phyloP scores from a whole-genome alignment of 2,329 filamentous ascomycete species.

The Colletotrichum spinosum region DNA sequence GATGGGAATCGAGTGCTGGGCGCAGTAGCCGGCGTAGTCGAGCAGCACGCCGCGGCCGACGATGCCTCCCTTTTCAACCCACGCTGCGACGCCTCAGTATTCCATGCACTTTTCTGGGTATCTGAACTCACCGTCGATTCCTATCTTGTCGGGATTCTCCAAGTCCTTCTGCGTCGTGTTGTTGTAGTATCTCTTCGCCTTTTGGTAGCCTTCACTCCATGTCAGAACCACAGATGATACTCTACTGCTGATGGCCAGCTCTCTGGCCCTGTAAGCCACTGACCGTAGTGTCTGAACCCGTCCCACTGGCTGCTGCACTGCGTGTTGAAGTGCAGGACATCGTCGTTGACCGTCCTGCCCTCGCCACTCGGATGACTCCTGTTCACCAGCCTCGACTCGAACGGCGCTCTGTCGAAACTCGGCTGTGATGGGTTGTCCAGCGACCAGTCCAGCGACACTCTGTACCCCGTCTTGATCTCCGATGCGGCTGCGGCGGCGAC shows the following conservation, averaged over 20 bases:
- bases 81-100: constrained; percentile 9
- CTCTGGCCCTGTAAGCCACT: constrained; percentile 20
- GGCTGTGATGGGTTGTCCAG: constrained; percentile 46
- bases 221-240: neutral
- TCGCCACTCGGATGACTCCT: constrained; percentile 45
- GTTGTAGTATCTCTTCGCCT: constrained; percentile 49
- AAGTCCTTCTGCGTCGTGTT: constrained; percentile 56
- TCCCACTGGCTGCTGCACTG: constrained; percentile 55
- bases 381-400: constrained; percentile 53
- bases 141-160: constrained; percentile 49
- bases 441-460: constrained; percentile 50
- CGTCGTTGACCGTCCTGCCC: constrained; percentile 47
- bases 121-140: constrained; percentile 48
- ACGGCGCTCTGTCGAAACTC: constrained; percentile 46
- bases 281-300: constrained; percentile 49
- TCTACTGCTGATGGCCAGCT: constrained; percentile 43
- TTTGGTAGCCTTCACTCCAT: constrained; percentile 45
- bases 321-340: constrained; percentile 48
- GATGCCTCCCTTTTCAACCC: constrained; percentile 51
- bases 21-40: constrained; percentile 64
- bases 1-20: constrained; percentile 61
- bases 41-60: constrained; percentile 63
- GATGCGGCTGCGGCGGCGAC: constrained; percentile 39
- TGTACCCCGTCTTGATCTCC: constrained; percentile 38
- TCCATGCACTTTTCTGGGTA: neutral